Conservation (phyloP, 805 yeast species). For the Starmerella bombicola region DNA sequence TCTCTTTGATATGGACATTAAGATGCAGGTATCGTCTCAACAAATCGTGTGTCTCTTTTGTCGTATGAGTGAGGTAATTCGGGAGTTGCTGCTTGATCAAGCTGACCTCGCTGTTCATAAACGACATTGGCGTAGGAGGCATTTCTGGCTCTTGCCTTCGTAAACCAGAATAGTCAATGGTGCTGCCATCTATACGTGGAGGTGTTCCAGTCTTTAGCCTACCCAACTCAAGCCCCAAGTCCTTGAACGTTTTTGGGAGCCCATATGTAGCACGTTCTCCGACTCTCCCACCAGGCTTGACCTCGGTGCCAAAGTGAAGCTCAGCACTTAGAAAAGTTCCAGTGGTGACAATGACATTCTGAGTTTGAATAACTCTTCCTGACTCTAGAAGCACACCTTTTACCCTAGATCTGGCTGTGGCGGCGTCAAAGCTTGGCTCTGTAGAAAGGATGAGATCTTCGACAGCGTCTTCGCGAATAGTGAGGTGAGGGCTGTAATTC, state of each 20-base stretch:
- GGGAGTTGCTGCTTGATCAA: conserved; percentile 45
- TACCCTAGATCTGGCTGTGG: conserved; percentile 27
- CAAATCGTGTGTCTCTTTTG: conserved; percentile 57
- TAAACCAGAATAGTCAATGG: conserved; percentile 57
- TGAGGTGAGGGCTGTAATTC: conserved; percentile 42
- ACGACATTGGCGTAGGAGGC: conserved; percentile 87
- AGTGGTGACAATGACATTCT: conserved; percentile 75
- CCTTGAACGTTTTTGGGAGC: conserved; percentile 59
- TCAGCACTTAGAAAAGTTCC: conserved; percentile 95
- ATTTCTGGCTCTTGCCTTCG: conserved; percentile 65
- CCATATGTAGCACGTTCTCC: conserved; percentile 91
- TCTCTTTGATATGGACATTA: conserved; percentile 82
- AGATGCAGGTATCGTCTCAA: conserved; percentile 59
- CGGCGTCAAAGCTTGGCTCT: not conserved
- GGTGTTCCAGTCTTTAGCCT: conserved; percentile 96
- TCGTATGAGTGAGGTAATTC: conserved; percentile 73
- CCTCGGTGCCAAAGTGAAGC: conserved; percentile 74
- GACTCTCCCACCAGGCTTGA: conserved; percentile 81
- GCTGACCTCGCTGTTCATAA: conserved; percentile 53
- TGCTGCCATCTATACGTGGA: conserved; percentile 61
- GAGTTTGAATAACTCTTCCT: conserved; percentile 49
- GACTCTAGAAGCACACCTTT: conserved; percentile 62
- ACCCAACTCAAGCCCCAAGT: conserved; percentile 73
- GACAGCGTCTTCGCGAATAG: conserved; percentile 60
- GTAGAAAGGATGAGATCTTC: conserved; percentile 61